Percentiles rank a stretch among this genome's conserved stretches.
phyloP scores from a whole-genome alignment of 2,329 filamentous ascomycete genomes.

The Nakataea oryzae region DNA sequence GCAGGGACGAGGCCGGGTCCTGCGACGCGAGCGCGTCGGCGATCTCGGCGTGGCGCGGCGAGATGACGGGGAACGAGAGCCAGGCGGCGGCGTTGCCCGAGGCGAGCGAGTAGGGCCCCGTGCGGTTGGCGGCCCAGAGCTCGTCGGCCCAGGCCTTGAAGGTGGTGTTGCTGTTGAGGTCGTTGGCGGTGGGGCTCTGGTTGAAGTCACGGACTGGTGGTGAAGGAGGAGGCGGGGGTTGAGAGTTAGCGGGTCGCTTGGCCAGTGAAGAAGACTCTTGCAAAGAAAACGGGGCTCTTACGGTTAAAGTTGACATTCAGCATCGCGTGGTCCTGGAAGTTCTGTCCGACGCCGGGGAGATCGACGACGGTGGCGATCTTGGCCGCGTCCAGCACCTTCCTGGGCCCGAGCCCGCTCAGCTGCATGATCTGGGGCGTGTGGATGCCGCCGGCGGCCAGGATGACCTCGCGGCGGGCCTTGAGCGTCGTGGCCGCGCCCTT shows the following conservation, averaged over 20 bases:
- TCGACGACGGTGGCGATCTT: constrained; percentile 29
- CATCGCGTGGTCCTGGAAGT: constrained; percentile 36
- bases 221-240: neutral
- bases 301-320: constrained; percentile 14
- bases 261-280: neutral
- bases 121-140: constrained; percentile 14
- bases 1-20: constrained; percentile 21
- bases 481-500: constrained; percentile 9
- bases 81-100: constrained; percentile 18
- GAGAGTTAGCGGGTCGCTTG: neutral
- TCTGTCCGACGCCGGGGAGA: constrained; percentile 34
- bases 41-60: constrained; percentile 14
- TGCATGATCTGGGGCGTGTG: constrained; percentile 25
- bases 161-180: constrained; percentile 13
- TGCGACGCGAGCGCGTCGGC: constrained; percentile 17
- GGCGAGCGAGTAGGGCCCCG: constrained; percentile 17
- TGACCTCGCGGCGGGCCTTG: constrained; percentile 26
- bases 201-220: constrained; percentile 10
- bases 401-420: constrained; percentile 26
- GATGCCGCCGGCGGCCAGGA: constrained; percentile 30
- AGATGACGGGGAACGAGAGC: constrained; percentile 22
- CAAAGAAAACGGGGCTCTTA: constrained; percentile 18
- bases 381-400: constrained; percentile 27
- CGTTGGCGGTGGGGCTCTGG: constrained; percentile 10
- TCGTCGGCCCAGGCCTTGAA: constrained; percentile 14